A percentile compares a stretch with the other conserved stretches of the same genome.
phyloP scores from a whole-genome alignment of 2,329 filamentous ascomycete species.

The Lasiodiplodia sp. region DNA sequence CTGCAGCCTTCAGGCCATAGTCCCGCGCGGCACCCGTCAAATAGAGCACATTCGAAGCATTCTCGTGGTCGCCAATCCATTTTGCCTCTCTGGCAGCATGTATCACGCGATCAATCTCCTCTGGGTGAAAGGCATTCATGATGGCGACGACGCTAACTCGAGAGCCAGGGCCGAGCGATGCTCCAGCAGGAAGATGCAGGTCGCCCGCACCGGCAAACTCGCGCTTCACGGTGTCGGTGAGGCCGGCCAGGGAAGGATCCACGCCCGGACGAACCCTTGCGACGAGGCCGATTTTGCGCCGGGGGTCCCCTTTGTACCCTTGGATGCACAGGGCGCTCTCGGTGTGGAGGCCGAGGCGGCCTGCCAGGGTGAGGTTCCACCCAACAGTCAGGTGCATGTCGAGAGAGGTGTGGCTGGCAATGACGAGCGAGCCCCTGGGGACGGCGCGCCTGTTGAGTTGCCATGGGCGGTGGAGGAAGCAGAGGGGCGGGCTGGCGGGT shows the following conservation, averaged over 20 bases:
- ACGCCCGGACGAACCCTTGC: constrained; percentile 33
- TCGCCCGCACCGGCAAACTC: constrained; percentile 40
- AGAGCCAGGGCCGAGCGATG: background rate
- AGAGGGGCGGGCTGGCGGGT: constrained; percentile 34
- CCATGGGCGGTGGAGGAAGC: constrained; percentile 44
- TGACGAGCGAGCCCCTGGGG: constrained; percentile 39
- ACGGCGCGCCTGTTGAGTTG: constrained; percentile 41
- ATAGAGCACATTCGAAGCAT: constrained; percentile 45
- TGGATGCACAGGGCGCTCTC: constrained; percentile 42
- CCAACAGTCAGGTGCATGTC: constrained; percentile 50
- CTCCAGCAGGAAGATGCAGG: constrained; percentile 25
- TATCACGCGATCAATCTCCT: constrained; percentile 46
- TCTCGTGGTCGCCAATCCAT: constrained; percentile 36
- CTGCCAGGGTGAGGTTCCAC: constrained; percentile 46
- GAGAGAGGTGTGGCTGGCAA: constrained; percentile 48
- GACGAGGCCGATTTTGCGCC: constrained; percentile 48
- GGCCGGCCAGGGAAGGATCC: background rate
- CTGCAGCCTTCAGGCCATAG: constrained; percentile 43
- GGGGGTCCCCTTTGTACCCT: constrained; percentile 49
- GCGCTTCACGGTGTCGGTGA: constrained; percentile 34
- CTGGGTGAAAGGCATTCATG: constrained; percentile 51
- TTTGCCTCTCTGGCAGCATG: constrained; percentile 37
- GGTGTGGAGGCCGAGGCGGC: constrained; percentile 41
- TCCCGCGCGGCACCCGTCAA: constrained; percentile 49
- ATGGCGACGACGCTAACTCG: constrained; percentile 41